Percentiles rank a stretch among this genome's conserved stretches.
Evolutionary conservation across 768 basidiomycete genomes (phyloP).

Genomic region (Pleurotus platypus): DNA sequence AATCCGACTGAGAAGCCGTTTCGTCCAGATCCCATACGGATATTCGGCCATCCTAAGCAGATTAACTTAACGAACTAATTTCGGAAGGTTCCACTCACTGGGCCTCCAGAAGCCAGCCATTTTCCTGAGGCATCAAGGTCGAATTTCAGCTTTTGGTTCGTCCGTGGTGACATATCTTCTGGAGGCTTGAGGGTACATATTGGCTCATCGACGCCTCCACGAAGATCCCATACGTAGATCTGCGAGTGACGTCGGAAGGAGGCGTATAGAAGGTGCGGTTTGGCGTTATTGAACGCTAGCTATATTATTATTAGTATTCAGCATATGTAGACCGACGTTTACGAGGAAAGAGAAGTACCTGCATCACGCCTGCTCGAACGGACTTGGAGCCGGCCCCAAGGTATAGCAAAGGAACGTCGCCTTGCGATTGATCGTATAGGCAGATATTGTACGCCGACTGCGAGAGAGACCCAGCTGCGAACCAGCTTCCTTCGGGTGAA

Average conservation of each 20-base stretch:
- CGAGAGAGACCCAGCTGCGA: conserved; percentile 76
- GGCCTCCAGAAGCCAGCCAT: conserved; percentile 63
- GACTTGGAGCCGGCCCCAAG: conserved; percentile 48
- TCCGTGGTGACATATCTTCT: conserved; percentile 20
- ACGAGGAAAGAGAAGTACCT: conserved; percentile 31
- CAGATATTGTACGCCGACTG: conserved; percentile 56
- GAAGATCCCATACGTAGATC: conserved; percentile 79
- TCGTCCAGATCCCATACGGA: conserved; percentile 51
- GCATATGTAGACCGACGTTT: background rate
- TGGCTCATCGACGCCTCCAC: conserved; percentile 47
- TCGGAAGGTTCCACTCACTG: conserved; percentile 40
- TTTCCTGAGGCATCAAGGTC: conserved; percentile 69
- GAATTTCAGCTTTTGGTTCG: conserved; percentile 80
- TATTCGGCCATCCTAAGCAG: conserved; percentile 51
- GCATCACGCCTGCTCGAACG: conserved; percentile 42
- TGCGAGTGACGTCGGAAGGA: conserved; percentile 64
- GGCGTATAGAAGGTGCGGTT: conserved; percentile 73
- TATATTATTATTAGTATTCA: conserved; percentile 22
- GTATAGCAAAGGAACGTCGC: conserved; percentile 53
- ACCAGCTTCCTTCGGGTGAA: conserved; percentile 51
- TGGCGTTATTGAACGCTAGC: conserved; percentile 75
- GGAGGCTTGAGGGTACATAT: conserved; percentile 30
- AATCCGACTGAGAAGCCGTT: conserved; percentile 4
- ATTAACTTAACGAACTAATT: background rate
- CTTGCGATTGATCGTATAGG: conserved; percentile 59